A percentile compares a stretch with the other conserved stretches of the same genome.
Evolutionary conservation across 75 land plant genomes (phyloP).

Genomic region (Selaginella moellendorffii): DNA sequence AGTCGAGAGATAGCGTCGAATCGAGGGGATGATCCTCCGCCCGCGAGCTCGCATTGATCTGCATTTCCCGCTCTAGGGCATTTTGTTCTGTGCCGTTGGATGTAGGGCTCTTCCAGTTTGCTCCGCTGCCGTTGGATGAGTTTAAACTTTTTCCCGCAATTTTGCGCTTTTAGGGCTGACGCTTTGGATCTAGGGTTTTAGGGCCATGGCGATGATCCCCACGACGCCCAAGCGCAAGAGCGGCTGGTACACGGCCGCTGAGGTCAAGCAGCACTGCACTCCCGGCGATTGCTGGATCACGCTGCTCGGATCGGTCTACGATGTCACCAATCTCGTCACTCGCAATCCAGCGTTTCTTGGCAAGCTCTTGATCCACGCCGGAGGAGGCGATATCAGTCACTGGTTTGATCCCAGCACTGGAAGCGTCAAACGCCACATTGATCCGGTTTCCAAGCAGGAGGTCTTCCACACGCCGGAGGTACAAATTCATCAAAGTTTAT

Average conservation of each 20-base stretch:
- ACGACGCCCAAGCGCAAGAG: constrained; percentile 3
- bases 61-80: too few species aligned
- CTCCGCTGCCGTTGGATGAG: too few species aligned
- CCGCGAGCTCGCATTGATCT: too few species aligned
- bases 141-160: too few species aligned
- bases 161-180: too few species aligned
- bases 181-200: background rate
- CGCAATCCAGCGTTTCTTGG: constrained; percentile 12
- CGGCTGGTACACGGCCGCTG: constrained; percentile 26
- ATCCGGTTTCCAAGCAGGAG: constrained; percentile 14
- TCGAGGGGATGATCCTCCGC: too few species aligned
- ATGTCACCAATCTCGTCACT: constrained; percentile 14
- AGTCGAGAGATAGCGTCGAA: too few species aligned
- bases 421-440: constrained; percentile 6
- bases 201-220: background rate
- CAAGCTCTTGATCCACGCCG: constrained; percentile 14
- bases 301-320: constrained; percentile 13
- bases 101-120: too few species aligned
- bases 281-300: constrained; percentile 20
- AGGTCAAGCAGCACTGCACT: constrained; percentile 18
- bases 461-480: constrained; percentile 20
- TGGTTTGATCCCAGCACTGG: constrained; percentile 28
- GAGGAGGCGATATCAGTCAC: constrained; percentile 29
- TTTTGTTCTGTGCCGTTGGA: too few species aligned
- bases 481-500: background rate